Evolutionary conservation across 176 grass and related monocot species (phyloP).

Genomic region (Paspalum vaginatum): DNA sequence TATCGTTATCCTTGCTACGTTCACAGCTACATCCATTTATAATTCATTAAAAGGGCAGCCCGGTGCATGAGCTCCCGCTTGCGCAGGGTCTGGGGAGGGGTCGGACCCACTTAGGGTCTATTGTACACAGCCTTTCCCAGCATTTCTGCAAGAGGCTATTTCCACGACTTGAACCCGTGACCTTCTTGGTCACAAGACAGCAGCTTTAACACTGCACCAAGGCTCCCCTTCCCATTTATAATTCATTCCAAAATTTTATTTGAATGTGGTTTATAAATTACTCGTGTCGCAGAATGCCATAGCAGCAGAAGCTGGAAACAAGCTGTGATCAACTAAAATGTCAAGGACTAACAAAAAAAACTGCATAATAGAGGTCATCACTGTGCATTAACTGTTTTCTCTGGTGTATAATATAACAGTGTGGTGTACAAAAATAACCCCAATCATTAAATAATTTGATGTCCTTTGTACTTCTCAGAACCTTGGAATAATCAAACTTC

Average conservation of each 20-base stretch:
- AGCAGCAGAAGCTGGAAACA: conserved; percentile 18
- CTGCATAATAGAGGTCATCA: background rate
- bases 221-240: too few species aligned
- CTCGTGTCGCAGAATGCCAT: background rate
- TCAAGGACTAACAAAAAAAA: background rate
- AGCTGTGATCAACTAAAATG: background rate
- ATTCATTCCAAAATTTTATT: background rate
- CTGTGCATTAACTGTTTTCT: conserved; percentile 1
- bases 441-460: background rate
- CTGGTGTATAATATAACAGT: conserved; percentile 5
- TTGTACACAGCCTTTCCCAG: too few species aligned
- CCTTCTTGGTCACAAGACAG: too few species aligned
- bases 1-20: background rate
- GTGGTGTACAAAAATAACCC: conserved; percentile 17
- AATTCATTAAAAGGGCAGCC: too few species aligned
- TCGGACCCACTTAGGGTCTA: too few species aligned
- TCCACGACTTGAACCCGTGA: too few species aligned
- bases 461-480: background rate
- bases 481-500: conserved; percentile 27
- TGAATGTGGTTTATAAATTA: background rate
- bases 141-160: too few species aligned
- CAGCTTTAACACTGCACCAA: too few species aligned
- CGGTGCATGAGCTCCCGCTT: too few species aligned
- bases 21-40: background rate
- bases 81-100: too few species aligned